A percentile compares a stretch with the other conserved stretches of the same genome.
Conservation (phyloP, 805 yeast species). For the Candida hungchunana region DNA sequence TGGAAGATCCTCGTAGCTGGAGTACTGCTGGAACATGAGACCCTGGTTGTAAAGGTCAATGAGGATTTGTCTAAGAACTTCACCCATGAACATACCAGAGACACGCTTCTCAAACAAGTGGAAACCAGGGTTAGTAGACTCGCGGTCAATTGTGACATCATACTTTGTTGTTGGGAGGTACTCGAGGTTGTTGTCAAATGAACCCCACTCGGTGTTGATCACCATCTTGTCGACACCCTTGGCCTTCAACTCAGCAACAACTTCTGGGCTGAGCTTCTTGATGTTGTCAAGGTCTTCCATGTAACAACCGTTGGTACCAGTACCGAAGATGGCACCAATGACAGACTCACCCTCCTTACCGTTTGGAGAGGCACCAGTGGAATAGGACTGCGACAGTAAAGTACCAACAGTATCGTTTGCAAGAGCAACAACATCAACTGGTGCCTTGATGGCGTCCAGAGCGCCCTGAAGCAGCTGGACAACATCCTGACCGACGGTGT, state of each 20-base stretch:
- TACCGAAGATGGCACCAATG: conserved; percentile 91
- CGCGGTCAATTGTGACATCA: conserved; percentile 66
- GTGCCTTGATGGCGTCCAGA: conserved; percentile 52
- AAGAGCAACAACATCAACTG: conserved; percentile 76
- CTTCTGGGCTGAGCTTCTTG: conserved; percentile 58
- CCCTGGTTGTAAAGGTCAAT: conserved; percentile 61
- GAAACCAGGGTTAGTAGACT: conserved; percentile 76
- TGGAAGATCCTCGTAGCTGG: conserved; percentile 34
- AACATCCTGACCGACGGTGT: conserved; percentile 81
- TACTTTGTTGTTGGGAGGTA: conserved; percentile 74
- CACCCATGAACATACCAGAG: conserved; percentile 92
- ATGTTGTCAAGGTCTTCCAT: conserved; percentile 72
- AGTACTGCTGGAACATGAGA: conserved; percentile 54
- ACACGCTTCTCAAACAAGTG: conserved; percentile 93
- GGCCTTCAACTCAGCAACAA: conserved; percentile 32
- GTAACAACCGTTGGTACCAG: conserved; percentile 97
- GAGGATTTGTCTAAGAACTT: conserved; percentile 69
- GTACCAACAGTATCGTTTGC: conserved; percentile 98
- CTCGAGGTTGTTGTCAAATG: conserved; percentile 80
- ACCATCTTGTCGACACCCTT: conserved; percentile 68
- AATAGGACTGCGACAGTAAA: conserved; percentile 79
- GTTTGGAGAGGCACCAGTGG: conserved; percentile 48
- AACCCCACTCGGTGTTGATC: conserved; percentile 97
- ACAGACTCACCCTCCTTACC: conserved; percentile 70
- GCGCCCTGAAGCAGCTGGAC: conserved; percentile 68